Evolutionary conservation across 306 rosid genomes (phyloP).

Genomic region (Neltuma alba): DNA sequence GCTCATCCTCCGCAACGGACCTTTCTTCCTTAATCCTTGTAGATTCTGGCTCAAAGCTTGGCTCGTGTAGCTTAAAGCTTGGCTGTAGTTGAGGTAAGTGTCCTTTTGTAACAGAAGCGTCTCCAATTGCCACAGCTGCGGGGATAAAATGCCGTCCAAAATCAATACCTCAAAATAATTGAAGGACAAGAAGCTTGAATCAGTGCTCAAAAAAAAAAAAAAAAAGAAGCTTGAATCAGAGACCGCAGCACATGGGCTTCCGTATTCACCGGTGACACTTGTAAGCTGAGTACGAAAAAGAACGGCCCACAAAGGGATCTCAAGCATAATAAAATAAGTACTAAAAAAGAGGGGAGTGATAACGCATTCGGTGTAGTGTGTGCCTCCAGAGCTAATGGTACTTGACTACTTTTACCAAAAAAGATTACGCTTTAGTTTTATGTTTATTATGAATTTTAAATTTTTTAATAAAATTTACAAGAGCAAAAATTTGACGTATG

Average conservation of each 20-base stretch:
- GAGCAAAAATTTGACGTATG: background rate
- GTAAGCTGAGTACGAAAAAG: background rate
- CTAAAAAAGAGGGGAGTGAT: background rate
- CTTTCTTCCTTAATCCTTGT: slow-evolving; percentile 77
- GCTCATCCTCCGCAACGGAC: slow-evolving; percentile 77
- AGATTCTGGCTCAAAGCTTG: slow-evolving; percentile 98
- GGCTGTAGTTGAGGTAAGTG: slow-evolving; percentile 94
- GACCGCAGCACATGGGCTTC: slow-evolving; percentile 35
- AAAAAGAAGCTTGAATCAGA: too few relatives aligned
- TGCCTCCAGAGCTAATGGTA: background rate
- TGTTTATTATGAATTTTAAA: background rate
- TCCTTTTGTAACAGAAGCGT: slow-evolving; percentile 93
- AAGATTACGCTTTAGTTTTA: background rate
- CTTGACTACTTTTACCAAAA: background rate
- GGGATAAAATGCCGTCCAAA: slow-evolving; percentile 34
- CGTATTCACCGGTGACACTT: background rate
- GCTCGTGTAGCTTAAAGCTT: slow-evolving; percentile 98
- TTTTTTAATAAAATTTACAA: background rate
- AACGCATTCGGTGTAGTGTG: background rate
- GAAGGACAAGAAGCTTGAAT: too few relatives aligned
- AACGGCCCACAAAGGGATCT: slow-evolving; percentile 29
- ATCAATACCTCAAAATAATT: slow-evolving; percentile 37
- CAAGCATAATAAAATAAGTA: background rate
- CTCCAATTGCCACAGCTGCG: slow-evolving; percentile 97
- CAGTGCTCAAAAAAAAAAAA: too few relatives aligned